Base-by-base conservation (phyloP, 176 grass and related monocot genomes). In the Alopecurus myosuroides region DNA sequence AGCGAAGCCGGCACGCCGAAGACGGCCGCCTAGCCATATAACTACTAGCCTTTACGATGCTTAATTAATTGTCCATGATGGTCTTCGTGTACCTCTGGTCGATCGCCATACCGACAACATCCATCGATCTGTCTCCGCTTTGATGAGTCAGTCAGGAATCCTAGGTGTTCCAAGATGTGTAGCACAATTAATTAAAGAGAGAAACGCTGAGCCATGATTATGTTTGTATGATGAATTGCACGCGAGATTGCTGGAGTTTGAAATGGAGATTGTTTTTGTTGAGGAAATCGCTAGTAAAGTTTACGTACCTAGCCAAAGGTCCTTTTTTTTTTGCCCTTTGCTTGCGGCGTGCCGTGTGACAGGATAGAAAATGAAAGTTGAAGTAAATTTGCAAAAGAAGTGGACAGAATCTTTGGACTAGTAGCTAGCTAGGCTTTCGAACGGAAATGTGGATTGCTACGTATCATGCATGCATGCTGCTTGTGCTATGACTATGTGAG, bases 1-100 rank as follows among this genome's bases (percentile, higher is more conserved):
- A 97, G 90, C 29, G 90, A 85, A 37, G 73, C 86, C 9, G 90
- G 84, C 40, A 94, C 95, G 62, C 90, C 95, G 2, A 72, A 42
- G 23, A 26, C 76, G 37, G 37, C 49, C 48, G 77, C 20, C 41
- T 80, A 79, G 77, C 77, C 5, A 62, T 26, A 44, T 44, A 44
- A 60, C 68, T 40, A n/a, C 22, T 65, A 65, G 58, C 62, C 6
- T 36, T 67, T 67, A 67, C 18, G 63, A 67, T 36, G 71, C 26
- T 74, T 49, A 30, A 74, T 50, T 46, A 74, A 74, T 74, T 20
- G 44, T 20, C 8, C 44, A 74, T 74, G 71, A 74, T 74, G 71
- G 44, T 74, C 71, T 74, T 31, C 70, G 45, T 74, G 44, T 74
- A 50, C 71, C 44, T 30, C 9, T 31, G 71, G 44, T 74, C 71